These are phyloP conservation scores for Pharnaceum exiguum DNA, from an alignment of 148 eudicot species.

Conservation along the genomic window DNA sequence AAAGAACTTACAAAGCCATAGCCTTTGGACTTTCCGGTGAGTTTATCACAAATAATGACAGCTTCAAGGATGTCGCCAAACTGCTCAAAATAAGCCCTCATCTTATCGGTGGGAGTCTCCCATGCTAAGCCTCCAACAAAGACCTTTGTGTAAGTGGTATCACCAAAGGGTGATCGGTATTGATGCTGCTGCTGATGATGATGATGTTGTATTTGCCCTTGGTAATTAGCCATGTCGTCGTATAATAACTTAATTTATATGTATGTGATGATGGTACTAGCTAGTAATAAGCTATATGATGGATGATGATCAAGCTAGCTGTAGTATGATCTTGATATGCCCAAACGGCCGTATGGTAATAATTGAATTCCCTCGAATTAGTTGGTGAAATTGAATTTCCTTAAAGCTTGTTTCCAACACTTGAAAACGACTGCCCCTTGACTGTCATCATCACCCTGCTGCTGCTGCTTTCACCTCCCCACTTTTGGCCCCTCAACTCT, in stretches of 20 bases:
- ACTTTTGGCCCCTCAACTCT: no score
- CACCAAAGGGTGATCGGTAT: conserved; percentile 83
- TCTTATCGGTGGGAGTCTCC: conserved; percentile 81
- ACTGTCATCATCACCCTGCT: neutral
- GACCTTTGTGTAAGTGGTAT: conserved; percentile 76
- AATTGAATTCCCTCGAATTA: no score
- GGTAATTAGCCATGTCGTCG: conserved; percentile 29
- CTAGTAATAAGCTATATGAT: no score
- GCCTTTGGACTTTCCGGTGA: conserved; percentile 87
- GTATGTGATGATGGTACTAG: no score
- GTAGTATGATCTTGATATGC: no score
- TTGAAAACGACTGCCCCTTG: conserved; percentile 9
- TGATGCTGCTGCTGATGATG: conserved; percentile 39
- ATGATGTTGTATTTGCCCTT: conserved; percentile 2
- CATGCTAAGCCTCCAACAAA: conserved; percentile 94
- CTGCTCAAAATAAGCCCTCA: conserved; percentile 70
- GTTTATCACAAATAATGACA: conserved; percentile 73
- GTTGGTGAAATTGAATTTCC: no score
- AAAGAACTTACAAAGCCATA: conserved; percentile 82
- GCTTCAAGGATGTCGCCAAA: conserved; percentile 93
- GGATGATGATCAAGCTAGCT: no score
- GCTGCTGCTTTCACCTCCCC: no score
- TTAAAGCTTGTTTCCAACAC: neutral
- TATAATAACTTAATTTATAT: no score
- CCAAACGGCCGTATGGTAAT: no score